Conservation (phyloP, 805 yeast species). For the Yamadazyma akitaensis region DNA sequence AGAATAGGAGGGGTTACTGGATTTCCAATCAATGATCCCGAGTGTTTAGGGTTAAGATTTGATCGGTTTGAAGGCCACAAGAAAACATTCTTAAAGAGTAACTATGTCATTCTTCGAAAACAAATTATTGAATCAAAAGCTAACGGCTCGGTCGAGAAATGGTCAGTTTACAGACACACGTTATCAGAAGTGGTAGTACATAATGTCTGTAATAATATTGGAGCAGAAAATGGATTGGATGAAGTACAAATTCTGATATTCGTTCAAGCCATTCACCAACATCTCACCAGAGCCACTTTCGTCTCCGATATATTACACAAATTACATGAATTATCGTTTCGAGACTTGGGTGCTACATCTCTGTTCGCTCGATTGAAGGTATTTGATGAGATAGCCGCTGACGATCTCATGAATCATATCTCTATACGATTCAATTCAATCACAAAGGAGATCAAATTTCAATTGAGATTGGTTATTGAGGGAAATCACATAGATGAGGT, state of each 20-base stretch:
- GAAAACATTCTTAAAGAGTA: conserved; percentile 36
- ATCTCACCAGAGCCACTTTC: conserved; percentile 15
- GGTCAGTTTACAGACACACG: conserved; percentile 37
- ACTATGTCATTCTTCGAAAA: conserved; percentile 42
- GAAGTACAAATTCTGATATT: conserved; percentile 13
- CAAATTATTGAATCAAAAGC: conserved; percentile 1
- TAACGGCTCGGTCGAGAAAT: conserved; percentile 9
- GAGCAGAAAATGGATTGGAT: conserved; percentile 12
- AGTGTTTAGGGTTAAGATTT: conserved; percentile 48
- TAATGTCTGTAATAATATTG: background rate
- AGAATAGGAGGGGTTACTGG: conserved; percentile 50
- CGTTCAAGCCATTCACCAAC: conserved; percentile 20
- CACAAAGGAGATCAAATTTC: background rate
- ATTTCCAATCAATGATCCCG: conserved; percentile 44
- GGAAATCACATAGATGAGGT: background rate
- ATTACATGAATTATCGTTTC: conserved; percentile 1
- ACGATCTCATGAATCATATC: conserved; percentile 1
- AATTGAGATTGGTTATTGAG: background rate
- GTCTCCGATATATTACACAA: conserved; percentile 2
- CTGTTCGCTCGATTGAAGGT: background rate
- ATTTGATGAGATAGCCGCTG: conserved; percentile 4
- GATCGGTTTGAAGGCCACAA: conserved; percentile 33
- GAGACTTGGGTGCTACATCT: background rate
- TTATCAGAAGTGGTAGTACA: conserved; percentile 27
- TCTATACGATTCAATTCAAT: background rate